Evolutionary conservation across 192 early-diverging fungal genomes (phyloP), one percentile per base, ranked within the genome.

Genomic region (Coemansia guatemalensis): DNA sequence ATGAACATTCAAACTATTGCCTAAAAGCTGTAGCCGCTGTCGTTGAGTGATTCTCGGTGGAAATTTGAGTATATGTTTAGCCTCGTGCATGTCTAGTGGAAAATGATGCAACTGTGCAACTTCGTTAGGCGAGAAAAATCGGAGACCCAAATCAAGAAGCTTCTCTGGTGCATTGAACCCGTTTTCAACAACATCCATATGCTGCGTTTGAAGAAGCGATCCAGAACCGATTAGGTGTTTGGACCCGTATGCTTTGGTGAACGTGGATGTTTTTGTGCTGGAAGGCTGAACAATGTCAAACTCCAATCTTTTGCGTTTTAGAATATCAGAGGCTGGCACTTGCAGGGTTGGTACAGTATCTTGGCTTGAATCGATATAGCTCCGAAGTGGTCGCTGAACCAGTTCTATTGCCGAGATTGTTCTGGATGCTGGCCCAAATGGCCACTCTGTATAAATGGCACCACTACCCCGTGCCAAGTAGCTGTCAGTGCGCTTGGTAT

Each of bases 241-340:
- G 9, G 86, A 87, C 18, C 93, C 93, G 62, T 95, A 97, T 11
- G 88, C 85, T 81, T 95, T 85, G n/a, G 87, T 88, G 56, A 90
- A 82, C 55, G 77, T 80, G 48, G 77, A 73, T 54, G 76, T 79
- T 54, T 49, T 25, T 20, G 52, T 26, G 48, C 64, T 67, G 4
- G 56, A 33, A 4, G 67, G 44, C 12, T 29, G 59, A 33, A 79
- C 76, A 50, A 79, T 79, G 44, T 79, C 76, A 29, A 79, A 73
- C 30, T 70, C 60, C 12, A 70, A 61, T 9, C 50, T 52, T 20
- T 53, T 62, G 20, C 76, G 76, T 47, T 73, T 79, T 4, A 73
- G n/a, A 32, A 79, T 74, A 11, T 65, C 20, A 17, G 52, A 17
- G 23, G 58, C 68, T 1, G 76, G 68, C 6, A 79, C 76, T 17